Conservation (phyloP, 257 asterid genomes). For the Mitragyna speciosa region DNA sequence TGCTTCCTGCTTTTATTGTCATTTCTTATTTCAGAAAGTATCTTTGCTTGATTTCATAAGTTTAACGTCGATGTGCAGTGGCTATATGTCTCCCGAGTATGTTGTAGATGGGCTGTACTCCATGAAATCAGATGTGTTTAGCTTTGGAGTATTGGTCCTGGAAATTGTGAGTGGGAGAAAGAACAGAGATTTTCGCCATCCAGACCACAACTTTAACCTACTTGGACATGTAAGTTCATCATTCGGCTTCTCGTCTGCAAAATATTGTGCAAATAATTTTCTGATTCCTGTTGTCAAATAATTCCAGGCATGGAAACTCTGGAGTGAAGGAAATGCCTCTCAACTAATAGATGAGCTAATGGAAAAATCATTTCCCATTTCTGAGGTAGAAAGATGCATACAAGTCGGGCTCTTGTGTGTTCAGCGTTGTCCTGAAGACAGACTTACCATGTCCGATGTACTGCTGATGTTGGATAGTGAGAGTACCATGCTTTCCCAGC, state of each 20-base stretch:
- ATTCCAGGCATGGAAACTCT: conserved; percentile 34
- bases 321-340: conserved; percentile 38
- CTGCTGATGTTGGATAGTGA: conserved; percentile 41
- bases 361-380: conserved; percentile 7
- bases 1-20: background rate
- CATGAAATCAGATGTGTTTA: conserved; percentile 43
- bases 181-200: conserved; percentile 30
- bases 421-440: conserved; percentile 39
- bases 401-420: conserved; percentile 46
- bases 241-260: background rate
- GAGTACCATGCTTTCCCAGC: conserved; percentile 30
- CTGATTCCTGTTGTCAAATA: background rate
- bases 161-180: conserved; percentile 40
- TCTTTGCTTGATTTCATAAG: background rate
- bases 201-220: conserved; percentile 28
- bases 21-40: background rate
- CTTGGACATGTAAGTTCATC: conserved; percentile 35
- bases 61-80: conserved; percentile 20
- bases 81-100: conserved; percentile 52
- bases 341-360: conserved; percentile 27
- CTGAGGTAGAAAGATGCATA: conserved; percentile 28
- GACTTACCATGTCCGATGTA: conserved; percentile 48
- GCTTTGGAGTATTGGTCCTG: conserved; percentile 42
- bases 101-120: conserved; percentile 35
- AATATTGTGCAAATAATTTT: background rate